Conservation (phyloP, 148 eudicot genomes). For the Rhododendron vialii region DNA sequence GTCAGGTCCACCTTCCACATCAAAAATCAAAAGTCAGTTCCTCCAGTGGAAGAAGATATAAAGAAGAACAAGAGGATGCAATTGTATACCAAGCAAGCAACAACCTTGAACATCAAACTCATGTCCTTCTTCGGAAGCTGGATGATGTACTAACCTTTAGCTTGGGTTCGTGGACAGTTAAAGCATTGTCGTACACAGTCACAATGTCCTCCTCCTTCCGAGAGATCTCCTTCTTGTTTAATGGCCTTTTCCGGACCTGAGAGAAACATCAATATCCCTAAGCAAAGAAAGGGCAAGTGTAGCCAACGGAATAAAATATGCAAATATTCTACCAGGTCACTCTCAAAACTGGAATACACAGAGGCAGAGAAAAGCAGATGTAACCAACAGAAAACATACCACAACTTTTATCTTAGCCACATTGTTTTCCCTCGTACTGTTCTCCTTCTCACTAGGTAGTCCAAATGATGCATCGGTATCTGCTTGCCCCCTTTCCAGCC, state of each 20-base stretch:
- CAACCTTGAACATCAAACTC: constrained; percentile 1
- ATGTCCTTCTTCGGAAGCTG: not conserved
- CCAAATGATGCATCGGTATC: constrained; percentile 55
- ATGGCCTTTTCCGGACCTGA: constrained; percentile 94
- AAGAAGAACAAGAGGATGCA: not conserved
- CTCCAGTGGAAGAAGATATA: not conserved
- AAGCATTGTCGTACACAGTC: constrained; percentile 62
- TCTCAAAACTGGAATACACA: not conserved
- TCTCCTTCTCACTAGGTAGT: constrained; percentile 56
- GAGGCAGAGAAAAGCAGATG: not conserved
- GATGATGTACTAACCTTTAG: constrained; percentile 59
- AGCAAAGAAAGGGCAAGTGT: not conserved
- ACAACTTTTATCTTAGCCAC: constrained; percentile 98
- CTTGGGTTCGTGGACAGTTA: constrained; percentile 91
- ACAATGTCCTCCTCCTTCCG: constrained; percentile 95
- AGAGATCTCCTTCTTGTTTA: constrained; percentile 87
- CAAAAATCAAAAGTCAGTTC: constrained; percentile 18
- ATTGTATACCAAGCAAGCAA: not conserved
- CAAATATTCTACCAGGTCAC: not conserved
- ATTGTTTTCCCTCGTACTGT: constrained; percentile 66
- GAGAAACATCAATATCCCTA: not conserved
- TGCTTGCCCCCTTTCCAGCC: constrained; percentile 48
- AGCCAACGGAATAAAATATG: not conserved
- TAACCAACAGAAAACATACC: constrained; percentile 39
- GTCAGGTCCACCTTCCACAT: constrained; percentile 83